phyloP scores from a whole-genome alignment of 805 yeast species.

The Candida endomychidarum region DNA sequence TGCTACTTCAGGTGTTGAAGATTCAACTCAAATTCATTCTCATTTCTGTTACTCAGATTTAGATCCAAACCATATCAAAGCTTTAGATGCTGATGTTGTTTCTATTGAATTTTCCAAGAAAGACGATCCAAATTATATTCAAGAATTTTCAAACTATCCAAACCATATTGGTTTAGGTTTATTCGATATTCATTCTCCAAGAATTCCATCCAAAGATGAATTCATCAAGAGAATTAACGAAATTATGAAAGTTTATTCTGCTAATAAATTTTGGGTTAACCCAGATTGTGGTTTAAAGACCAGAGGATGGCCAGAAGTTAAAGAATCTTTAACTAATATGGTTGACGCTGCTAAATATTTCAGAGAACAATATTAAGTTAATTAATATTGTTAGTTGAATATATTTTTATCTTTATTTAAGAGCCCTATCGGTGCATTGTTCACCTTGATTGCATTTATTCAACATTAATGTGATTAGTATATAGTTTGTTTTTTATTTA shows the following conservation, averaged over 20 bases:
- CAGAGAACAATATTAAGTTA: slow-evolving; percentile 46
- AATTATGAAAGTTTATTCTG: slow-evolving; percentile 95
- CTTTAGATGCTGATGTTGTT: slow-evolving; percentile 98
- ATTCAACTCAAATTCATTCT: slow-evolving; percentile 97
- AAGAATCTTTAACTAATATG: slow-evolving; percentile 94
- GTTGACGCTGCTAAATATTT: slow-evolving; percentile 97
- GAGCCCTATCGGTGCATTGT: slow-evolving; percentile 18
- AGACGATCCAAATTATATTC: slow-evolving; percentile 97
- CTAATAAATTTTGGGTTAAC: slow-evolving; percentile 99
- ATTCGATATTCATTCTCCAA: slow-evolving; percentile 99
- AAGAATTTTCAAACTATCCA: slow-evolving; percentile 97
- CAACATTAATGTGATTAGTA: slow-evolving; percentile 48
- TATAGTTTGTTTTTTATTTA: slow-evolving; percentile 11
- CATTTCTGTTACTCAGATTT: slow-evolving; percentile 99
- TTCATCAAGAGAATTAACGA: slow-evolving; percentile 90
- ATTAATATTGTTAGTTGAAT: background rate
- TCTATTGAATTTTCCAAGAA: slow-evolving; percentile 99
- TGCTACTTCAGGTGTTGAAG: slow-evolving; percentile 96
- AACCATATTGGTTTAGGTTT: slow-evolving; percentile 99
- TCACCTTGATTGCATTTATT: slow-evolving; percentile 41
- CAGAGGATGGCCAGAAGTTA: slow-evolving; percentile 99
- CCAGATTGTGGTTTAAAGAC: slow-evolving; percentile 99
- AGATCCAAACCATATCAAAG: slow-evolving; percentile 99
- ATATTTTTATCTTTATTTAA: slow-evolving; percentile 13
- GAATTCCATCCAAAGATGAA: slow-evolving; percentile 98